Evolutionary conservation across 2,329 filamentous ascomycete genomes (phyloP), one percentile per base, ranked within the genome.

Genomic region (Penicillium sp.): DNA sequence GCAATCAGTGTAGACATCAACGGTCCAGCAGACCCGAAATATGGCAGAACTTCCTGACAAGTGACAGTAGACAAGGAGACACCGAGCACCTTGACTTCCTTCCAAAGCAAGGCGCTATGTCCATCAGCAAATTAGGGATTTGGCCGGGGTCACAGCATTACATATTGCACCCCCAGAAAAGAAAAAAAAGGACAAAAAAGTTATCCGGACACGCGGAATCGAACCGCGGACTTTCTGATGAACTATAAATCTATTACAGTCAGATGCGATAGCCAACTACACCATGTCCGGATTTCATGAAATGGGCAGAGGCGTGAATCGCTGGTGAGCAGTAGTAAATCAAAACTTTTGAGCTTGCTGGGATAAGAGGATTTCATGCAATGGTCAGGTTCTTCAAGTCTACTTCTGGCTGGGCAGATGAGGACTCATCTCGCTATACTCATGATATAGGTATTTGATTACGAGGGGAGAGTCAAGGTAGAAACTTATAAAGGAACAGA

Each of bases 171-270:
- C n/a, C n/a, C n/a, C n/a, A n/a, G n/a, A n/a, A n/a, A n/a, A n/a
- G n/a, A n/a, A n/a, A 20, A 20, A 29, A 18, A 6, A 26, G n/a
- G 15, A 35, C 15, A 26, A 48, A 49, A 49, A 49, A 37, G 15
- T 15, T 31, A 49, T 49, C 46, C 31, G 31, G 46, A 37, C 46
- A 37, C 46, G 46, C 46, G 46, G 46, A 49, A 49, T 49, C 46
- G 46, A 49, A 49, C 46, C 46, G 46, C 46, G 46, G 46, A 49
- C 46, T 49, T 49, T 49, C 46, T 49, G 46, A 49, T 49, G 20
- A 37, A 49, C 46, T 49, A 27, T 26, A 49, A 49, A 4, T 40
- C 27, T 22, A 47, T 47, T 47, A 47, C 45, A 47, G 45, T 47
- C 45, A 47, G 45, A 47, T 47, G 45, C 45, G 45, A 47, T 47